These are phyloP conservation scores for Physaria fendleri DNA, from an alignment of 345 rosid species.

Conservation along the genomic window DNA sequence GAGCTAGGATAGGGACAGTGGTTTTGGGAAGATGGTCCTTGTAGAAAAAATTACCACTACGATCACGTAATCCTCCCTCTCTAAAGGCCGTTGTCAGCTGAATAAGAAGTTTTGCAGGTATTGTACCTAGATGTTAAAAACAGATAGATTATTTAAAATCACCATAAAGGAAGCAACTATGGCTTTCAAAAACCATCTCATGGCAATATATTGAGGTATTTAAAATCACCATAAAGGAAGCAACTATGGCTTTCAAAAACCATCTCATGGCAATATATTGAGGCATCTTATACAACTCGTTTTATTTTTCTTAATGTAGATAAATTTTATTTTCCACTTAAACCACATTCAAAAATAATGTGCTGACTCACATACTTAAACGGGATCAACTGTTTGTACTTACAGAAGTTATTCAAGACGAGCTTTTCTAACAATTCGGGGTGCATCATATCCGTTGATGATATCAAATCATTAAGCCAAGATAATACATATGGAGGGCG, in stretches of 20 bases:
- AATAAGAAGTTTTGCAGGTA: slow-evolving; percentile 80
- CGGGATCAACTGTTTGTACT: slow-evolving; percentile 30
- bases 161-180: neutral
- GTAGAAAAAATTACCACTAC: slow-evolving; percentile 68
- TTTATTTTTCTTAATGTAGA: neutral
- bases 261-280: neutral
- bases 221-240: neutral
- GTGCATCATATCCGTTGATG: slow-evolving; percentile 96
- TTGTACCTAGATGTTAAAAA: slow-evolving; percentile 53
- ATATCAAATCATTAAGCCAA: slow-evolving; percentile 81
- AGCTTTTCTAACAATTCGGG: slow-evolving; percentile 89
- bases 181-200: slow-evolving; percentile 1
- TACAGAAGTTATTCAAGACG: slow-evolving; percentile 84
- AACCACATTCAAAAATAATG: neutral
- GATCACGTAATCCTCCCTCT: slow-evolving; percentile 75
- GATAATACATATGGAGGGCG: slow-evolving; percentile 76
- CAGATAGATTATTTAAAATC: slow-evolving; percentile 6
- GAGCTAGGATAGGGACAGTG: slow-evolving; percentile 71
- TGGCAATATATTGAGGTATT: neutral
- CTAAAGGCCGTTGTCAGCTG: slow-evolving; percentile 91
- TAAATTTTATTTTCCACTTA: neutral
- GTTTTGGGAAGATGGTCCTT: slow-evolving; percentile 55
- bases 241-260: neutral
- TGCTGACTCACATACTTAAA: neutral
- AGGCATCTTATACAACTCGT: no score